These are phyloP conservation scores for Wickerhamiella sergipiensis DNA, from an alignment of 805 yeast species.

Conservation along the genomic window DNA sequence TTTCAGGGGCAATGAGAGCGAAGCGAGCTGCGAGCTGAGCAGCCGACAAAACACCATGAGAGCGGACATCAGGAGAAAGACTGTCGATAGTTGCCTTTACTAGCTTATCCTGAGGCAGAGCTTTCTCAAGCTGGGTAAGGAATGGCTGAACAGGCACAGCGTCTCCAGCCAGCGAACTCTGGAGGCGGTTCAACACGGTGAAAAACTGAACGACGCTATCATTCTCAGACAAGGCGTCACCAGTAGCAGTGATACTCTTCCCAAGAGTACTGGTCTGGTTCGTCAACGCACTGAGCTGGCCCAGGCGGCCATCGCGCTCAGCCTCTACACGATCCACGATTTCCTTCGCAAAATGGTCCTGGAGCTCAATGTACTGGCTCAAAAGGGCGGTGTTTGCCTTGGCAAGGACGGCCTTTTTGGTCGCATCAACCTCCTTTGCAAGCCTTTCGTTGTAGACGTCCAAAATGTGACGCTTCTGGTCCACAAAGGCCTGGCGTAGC, in stretches of 20 bases:
- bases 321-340: slow-evolving; percentile 46
- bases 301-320: slow-evolving; percentile 70
- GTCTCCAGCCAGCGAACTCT: slow-evolving; percentile 28
- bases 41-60: slow-evolving; percentile 54
- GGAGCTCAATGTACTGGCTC: slow-evolving; percentile 52
- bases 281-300: slow-evolving; percentile 49
- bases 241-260: slow-evolving; percentile 26
- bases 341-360: slow-evolving; percentile 48
- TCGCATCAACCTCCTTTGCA: slow-evolving; percentile 49
- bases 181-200: slow-evolving; percentile 32
- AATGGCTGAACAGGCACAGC: slow-evolving; percentile 27
- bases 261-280: slow-evolving; percentile 44
- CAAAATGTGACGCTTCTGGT: slow-evolving; percentile 46
- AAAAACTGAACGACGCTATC: slow-evolving; percentile 31
- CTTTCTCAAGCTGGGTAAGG: slow-evolving; percentile 21
- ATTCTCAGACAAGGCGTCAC: slow-evolving; percentile 26
- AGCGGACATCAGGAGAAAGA: slow-evolving; percentile 32
- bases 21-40: slow-evolving; percentile 71
- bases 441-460: slow-evolving; percentile 47
- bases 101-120: slow-evolving; percentile 37
- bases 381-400: slow-evolving; percentile 65
- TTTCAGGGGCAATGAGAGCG: slow-evolving; percentile 67
- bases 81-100: slow-evolving; percentile 35
- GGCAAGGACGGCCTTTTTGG: slow-evolving; percentile 47
- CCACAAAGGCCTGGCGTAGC: slow-evolving; percentile 21